Conservation (phyloP, 2,329 filamentous ascomycete species). For the Dothideomycetidae sp. region DNA sequence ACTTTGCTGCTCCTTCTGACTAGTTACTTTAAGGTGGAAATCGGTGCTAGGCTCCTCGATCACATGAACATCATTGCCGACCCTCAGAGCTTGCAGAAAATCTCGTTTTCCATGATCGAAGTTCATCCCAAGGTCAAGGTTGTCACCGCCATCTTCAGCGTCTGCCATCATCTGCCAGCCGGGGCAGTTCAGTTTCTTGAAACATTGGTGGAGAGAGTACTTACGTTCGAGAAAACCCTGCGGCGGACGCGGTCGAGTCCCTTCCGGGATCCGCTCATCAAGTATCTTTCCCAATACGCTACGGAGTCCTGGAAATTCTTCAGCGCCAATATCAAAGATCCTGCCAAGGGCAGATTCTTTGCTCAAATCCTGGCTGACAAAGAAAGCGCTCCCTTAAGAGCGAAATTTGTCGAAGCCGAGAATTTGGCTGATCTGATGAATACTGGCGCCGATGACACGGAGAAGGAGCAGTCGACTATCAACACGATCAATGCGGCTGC, state of each 20-base stretch:
- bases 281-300: slow-evolving; percentile 86
- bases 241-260: slow-evolving; percentile 81
- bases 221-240: slow-evolving; percentile 73
- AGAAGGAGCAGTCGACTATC: slow-evolving; percentile 63
- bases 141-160: slow-evolving; percentile 85
- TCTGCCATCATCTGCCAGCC: slow-evolving; percentile 88
- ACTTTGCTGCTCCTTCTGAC: slow-evolving; percentile 81
- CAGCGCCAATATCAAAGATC: slow-evolving; percentile 63
- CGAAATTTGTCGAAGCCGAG: slow-evolving; percentile 52
- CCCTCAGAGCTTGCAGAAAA: slow-evolving; percentile 62
- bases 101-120: slow-evolving; percentile 89
- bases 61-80: slow-evolving; percentile 88
- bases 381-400: slow-evolving; percentile 59
- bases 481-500: slow-evolving; percentile 79
- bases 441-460: slow-evolving; percentile 38
- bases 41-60: slow-evolving; percentile 81
- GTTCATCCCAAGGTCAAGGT: slow-evolving; percentile 89
- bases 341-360: slow-evolving; percentile 80
- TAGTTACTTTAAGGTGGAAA: slow-evolving; percentile 98
- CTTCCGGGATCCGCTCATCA: slow-evolving; percentile 78
- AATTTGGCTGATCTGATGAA: slow-evolving; percentile 41
- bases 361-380: slow-evolving; percentile 69
- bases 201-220: slow-evolving; percentile 73
- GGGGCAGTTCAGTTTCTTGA: slow-evolving; percentile 87
- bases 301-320: slow-evolving; percentile 76